A percentile compares a stretch with the other conserved stretches of the same genome.
Evolutionary conservation across 2,329 filamentous ascomycete species (phyloP).

Genomic region (Colletotrichum abscissum): DNA sequence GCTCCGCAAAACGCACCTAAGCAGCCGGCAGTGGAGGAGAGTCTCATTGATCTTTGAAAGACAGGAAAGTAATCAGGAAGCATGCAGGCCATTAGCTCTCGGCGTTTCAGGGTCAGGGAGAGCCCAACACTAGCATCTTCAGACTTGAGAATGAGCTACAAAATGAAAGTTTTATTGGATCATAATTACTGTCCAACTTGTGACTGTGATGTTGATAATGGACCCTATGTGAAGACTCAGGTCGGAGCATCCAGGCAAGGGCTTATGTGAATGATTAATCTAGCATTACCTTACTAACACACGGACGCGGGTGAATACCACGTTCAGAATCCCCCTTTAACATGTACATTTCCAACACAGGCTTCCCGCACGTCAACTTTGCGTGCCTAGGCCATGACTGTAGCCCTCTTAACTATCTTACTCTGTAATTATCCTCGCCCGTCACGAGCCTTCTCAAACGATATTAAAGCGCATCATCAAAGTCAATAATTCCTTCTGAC

Average conservation of each 20-base stretch:
- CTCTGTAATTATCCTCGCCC: no score
- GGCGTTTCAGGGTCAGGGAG: constrained; percentile 29
- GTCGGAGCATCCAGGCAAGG: background rate
- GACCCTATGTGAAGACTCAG: background rate
- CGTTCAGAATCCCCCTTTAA: no score
- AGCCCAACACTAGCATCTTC: constrained; percentile 17
- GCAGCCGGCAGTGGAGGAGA: constrained; percentile 76
- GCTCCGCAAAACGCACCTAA: constrained; percentile 71
- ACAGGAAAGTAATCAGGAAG: background rate
- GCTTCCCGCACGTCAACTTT: no score
- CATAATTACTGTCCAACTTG: background rate
- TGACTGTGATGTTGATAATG: background rate
- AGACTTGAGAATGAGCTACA: constrained; percentile 20
- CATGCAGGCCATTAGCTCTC: constrained; percentile 24
- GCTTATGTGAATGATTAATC: background rate
- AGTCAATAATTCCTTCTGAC: background rate
- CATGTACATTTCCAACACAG: no score
- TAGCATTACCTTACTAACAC: background rate
- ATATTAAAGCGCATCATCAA: background rate
- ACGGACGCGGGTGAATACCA: no score
- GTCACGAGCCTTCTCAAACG: no score
- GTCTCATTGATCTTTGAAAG: constrained; percentile 78
- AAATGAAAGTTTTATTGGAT: constrained; percentile 25
- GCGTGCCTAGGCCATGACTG: no score
- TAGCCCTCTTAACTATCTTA: no score